These are phyloP conservation scores for Circinella minor DNA, from an alignment of 371 early-diverging fungal genomes.

Conservation along the genomic window DNA sequence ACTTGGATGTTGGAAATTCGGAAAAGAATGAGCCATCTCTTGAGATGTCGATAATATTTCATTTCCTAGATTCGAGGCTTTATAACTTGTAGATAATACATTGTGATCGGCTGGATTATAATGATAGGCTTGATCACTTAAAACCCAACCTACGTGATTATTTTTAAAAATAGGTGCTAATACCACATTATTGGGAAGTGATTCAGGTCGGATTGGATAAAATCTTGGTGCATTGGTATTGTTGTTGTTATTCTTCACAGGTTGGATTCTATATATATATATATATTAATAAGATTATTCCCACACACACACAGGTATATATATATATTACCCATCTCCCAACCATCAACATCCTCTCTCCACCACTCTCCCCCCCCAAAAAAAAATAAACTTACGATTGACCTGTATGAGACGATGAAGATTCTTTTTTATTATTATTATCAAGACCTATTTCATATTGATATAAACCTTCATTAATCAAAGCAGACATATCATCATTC, in stretches of 20 bases:
- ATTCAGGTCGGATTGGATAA: conserved; percentile 66
- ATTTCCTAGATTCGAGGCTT: conserved; percentile 38
- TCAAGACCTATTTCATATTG: conserved; percentile 84
- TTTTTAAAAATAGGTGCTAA: conserved; percentile 43
- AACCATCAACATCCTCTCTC: too few relatives aligned
- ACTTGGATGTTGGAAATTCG: conserved; percentile 90
- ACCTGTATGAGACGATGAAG: too few relatives aligned
- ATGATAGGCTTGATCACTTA: conserved; percentile 60
- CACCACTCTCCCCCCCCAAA: too few relatives aligned
- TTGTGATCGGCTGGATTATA: conserved; percentile 45
- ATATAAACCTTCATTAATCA: conserved; percentile 94
- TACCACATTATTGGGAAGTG: conserved; percentile 54
- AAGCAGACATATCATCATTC: conserved; percentile 88
- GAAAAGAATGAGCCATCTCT: conserved; percentile 74
- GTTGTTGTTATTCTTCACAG: background rate
- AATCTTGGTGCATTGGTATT: conserved; percentile 74
- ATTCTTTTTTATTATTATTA: conserved; percentile 25
- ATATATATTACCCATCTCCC: too few relatives aligned
- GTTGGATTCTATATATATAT: too few relatives aligned
- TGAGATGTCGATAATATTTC: conserved; percentile 35
- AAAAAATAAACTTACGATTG: too few relatives aligned
- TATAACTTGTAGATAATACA: conserved; percentile 44
- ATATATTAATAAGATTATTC: too few relatives aligned
- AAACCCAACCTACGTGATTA: conserved; percentile 90
- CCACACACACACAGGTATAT: too few relatives aligned